Evolutionary conservation across 1,284 basidiomycete genomes (phyloP).

Genomic region (Sanghuangporus sanghuang): DNA sequence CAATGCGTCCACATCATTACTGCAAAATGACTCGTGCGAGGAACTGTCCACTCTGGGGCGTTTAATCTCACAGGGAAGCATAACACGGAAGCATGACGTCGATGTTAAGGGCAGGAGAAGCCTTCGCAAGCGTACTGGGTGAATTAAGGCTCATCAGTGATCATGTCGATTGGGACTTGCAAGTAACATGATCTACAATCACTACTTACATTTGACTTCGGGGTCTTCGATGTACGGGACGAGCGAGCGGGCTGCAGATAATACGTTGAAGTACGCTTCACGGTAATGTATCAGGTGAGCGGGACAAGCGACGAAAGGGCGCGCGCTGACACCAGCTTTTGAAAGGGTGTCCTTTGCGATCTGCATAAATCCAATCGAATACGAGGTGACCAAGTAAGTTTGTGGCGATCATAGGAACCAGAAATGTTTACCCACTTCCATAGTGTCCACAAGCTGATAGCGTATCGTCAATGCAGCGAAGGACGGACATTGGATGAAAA

Average conservation of each 20-base stretch:
- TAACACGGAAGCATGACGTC: slow-evolving; percentile 11
- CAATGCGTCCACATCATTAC: not conserved
- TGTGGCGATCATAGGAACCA: not conserved
- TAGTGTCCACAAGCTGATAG: slow-evolving; percentile 8
- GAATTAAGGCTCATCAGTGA: not conserved
- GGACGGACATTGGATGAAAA: not conserved
- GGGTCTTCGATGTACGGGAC: slow-evolving; percentile 11
- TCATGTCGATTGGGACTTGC: not conserved
- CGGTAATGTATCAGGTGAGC: slow-evolving; percentile 4
- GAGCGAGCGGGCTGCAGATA: slow-evolving; percentile 6
- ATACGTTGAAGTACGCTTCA: slow-evolving; percentile 11
- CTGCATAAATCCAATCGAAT: not conserved
- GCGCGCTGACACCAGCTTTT: slow-evolving; percentile 12
- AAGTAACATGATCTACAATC: not conserved
- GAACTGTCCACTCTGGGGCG: not conserved
- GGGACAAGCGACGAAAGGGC: slow-evolving; percentile 11
- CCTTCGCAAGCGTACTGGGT: slow-evolving; percentile 13
- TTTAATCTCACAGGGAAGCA: not conserved
- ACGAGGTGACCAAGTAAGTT: not conserved
- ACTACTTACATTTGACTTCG: slow-evolving; percentile 7
- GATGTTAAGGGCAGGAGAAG: slow-evolving; percentile 13
- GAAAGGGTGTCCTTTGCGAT: slow-evolving; percentile 14
- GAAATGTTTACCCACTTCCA: slow-evolving; percentile 3
- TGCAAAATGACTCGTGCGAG: not conserved
- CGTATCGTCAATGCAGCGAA: not conserved